Percentiles rank a stretch among this genome's conserved stretches.
These are phyloP conservation scores for Closterium sp. DNA, from an alignment of 139 green algal genomes.

Conservation along the genomic window DNA sequence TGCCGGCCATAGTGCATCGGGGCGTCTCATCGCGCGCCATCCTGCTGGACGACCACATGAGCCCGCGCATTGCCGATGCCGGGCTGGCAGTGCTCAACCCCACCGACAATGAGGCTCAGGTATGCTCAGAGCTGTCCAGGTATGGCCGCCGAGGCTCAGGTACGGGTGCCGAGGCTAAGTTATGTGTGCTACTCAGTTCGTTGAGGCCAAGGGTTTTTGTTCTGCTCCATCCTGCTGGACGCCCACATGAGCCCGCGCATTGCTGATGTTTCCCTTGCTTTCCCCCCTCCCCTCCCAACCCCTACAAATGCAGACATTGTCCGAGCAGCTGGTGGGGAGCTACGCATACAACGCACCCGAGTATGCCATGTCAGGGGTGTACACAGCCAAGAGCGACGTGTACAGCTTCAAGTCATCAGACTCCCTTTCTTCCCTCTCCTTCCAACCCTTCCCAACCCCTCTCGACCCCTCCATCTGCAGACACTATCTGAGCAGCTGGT, in stretches of 20 bases:
- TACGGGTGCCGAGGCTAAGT: neutral
- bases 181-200: neutral
- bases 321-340: slow-evolving; percentile 8
- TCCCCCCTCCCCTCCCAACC: too few species aligned
- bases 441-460: too few species aligned
- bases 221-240: slow-evolving; percentile 61
- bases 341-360: slow-evolving; percentile 35
- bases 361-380: slow-evolving; percentile 38
- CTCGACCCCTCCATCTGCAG: too few species aligned
- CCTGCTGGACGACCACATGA: slow-evolving; percentile 51
- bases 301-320: neutral
- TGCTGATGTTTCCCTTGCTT: slow-evolving; percentile 39
- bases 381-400: slow-evolving; percentile 40
- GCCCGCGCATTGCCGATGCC: slow-evolving; percentile 57
- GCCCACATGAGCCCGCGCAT: slow-evolving; percentile 46
- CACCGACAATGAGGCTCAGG: slow-evolving; percentile 1
- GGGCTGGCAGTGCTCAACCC: slow-evolving; percentile 51
- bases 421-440: too few species aligned
- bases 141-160: neutral
- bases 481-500: slow-evolving; percentile 1
- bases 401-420: too few species aligned
- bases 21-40: slow-evolving; percentile 59
- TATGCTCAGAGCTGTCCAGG: neutral
- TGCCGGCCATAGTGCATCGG: neutral
- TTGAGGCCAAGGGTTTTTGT: slow-evolving; percentile 5